Evolutionary conservation across 495 filamentous ascomycete genomes (phyloP), one percentile per base, ranked within the genome.

Genomic region (Staphylotrichum tortipilum): DNA sequence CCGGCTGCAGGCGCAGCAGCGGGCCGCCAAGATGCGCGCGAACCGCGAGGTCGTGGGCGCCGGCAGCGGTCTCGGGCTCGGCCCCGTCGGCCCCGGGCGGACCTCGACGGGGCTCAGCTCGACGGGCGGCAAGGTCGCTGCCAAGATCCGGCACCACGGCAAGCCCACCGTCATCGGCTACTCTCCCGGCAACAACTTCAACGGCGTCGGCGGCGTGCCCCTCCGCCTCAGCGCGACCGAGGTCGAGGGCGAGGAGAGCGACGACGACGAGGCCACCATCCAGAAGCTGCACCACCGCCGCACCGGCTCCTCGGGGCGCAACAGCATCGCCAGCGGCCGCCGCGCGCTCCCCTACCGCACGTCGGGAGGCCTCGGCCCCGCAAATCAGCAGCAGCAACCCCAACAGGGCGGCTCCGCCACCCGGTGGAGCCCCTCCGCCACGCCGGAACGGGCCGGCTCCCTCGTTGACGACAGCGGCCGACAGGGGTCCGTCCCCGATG

Each of bases 211-310:
- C 14, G 85, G 82, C 23, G 89, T 97, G 29, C 94, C 94, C 2
- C 81, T 94, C 53, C 82, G 92, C 37, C 71, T 99, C 49, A 95
- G 88, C 67, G 94, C 94, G 6, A 94, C 84, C 56, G 92, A 99
- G 63, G 84, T 97, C 4, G 89, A 90, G 43, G 89, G 90, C 55
- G 88, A 83, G 53, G 81, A 79, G 31, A 81, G 79, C 38, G 83
- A 86, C 14, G 84, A 87, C 30, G 88, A 95, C 44, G 84, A 88
- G 33, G 58, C 29, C 71, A 68, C 55, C 52, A 71, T 76, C 23
- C 70, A 73, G 46, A 71, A 67, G 7, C 61, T 73, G 41, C 78
- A 85, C 41, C 85, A 92, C 63, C 80, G 80, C 33, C 75, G 88
- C 36, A 85, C 85, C 6, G 83, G 84, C 18, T 89, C 85, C 58